Base-by-base conservation (phyloP, 805 yeast genomes). In the Lachancea nothofagi region DNA sequence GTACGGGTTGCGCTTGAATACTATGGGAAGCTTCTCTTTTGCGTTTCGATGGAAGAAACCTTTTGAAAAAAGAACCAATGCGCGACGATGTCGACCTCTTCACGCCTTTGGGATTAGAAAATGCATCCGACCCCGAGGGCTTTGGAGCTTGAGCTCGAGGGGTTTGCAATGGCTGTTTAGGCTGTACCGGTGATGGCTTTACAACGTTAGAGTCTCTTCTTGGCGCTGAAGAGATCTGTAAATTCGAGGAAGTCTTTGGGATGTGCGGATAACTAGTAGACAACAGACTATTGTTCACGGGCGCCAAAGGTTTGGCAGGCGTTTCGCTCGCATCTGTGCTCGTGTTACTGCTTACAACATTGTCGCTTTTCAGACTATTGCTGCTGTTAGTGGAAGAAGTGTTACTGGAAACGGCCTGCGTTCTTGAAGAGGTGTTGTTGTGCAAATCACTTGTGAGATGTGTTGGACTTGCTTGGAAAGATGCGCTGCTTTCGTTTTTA, bases 331-430 rank as follows among this genome's bases (percentile, higher is more conserved):
- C 32, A 26, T 29, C 38, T 7, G 38, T 28, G 20, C 38, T 40
- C 4, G 38, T 40, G 24, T 34, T 33, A 14, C 43, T 40, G 43
- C 38, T 40, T 15, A 24, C 37, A 21, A 33, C 34, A 24, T 34
- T 33, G n/a, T 33, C 35, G 26, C 43, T 40, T 32, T 24, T 43
- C 49, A 40, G 39, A 36, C 50, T 47, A 38, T 44, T 47, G 36
- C 38, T 38, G 13, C 44, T 33, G 19, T 38, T 42, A 15, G 46
- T 26, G 9, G 40, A 21, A 17, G 38, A 39, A 17, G 41, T 38
- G 31, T 44, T 46, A 23, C 38, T 46, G 10, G 50, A 44, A 29
- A 34, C 43, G 38, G 25, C 43, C 38, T 40, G 43, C 38, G 43
- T 33, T 40, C 37, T 36, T 7, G 45, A 33, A 8, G 33, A 38